These are phyloP conservation scores for Globisporangium splendens DNA, from an alignment of 352 stramenopile species.

Conservation along the genomic window DNA sequence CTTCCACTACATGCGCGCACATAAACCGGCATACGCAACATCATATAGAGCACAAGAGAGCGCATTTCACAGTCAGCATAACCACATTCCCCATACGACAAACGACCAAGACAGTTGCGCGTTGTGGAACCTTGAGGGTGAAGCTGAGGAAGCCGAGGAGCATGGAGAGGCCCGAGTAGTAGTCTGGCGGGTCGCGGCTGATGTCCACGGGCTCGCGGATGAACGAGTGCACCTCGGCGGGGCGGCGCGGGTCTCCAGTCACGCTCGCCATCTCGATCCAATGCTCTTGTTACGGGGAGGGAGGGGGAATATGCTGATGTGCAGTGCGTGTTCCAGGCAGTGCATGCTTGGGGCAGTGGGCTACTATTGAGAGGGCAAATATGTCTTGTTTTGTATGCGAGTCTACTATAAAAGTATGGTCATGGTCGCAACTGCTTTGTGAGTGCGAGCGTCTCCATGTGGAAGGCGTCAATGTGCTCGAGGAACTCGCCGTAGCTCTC, in stretches of 20 bases:
- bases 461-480: constrained; percentile 67
- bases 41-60: too few relatives aligned
- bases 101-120: constrained; percentile 1
- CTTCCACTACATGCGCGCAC: constrained; percentile 42
- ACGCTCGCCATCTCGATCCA: constrained; percentile 12
- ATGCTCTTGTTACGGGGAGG: too few relatives aligned
- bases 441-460: constrained; percentile 42
- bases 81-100: neutral
- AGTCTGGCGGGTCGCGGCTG: constrained; percentile 37
- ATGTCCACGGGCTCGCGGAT: constrained; percentile 49
- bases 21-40: neutral
- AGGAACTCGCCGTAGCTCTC: constrained; percentile 51
- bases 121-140: constrained; percentile 73
- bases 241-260: constrained; percentile 51
- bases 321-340: too few relatives aligned
- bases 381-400: too few relatives aligned
- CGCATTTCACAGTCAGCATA: neutral
- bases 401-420: neutral
- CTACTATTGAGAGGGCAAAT: too few relatives aligned
- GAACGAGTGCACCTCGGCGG: constrained; percentile 67
- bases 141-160: constrained; percentile 53
- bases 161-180: constrained; percentile 68
- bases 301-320: too few relatives aligned
- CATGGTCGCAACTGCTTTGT: constrained; percentile 9
- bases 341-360: too few relatives aligned